A percentile compares a stretch with the other conserved stretches of the same genome.
Conservation (phyloP, 495 filamentous ascomycete genomes). For the Umbilicaria muhlenbergii region DNA sequence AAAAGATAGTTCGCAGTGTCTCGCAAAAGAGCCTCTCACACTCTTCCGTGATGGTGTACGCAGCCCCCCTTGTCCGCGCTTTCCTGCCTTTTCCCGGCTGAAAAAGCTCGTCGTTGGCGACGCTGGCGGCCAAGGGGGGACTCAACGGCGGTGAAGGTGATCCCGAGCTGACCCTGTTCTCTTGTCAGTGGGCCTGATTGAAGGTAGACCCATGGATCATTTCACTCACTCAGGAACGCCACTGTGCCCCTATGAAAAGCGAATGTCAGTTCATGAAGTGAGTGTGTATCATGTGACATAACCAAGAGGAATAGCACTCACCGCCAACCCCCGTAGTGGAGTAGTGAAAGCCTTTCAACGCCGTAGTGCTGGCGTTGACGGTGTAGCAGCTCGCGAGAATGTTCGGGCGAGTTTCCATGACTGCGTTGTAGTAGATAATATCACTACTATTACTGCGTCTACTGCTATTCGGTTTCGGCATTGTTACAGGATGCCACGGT, state of each 20-base stretch:
- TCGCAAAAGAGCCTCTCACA: conserved; percentile 99
- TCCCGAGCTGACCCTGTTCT: conserved; percentile 53
- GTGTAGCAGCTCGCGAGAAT: conserved; percentile 79
- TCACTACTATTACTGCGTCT: conserved; percentile 59
- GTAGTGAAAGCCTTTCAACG: conserved; percentile 79
- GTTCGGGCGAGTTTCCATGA: conserved; percentile 38
- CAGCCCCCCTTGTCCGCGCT: conserved; percentile 68
- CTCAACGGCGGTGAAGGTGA: conserved; percentile 61
- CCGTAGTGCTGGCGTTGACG: conserved; percentile 34
- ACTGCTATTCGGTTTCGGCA: conserved; percentile 31
- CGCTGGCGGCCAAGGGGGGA: conserved; percentile 62
- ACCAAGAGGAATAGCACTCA: conserved; percentile 19
- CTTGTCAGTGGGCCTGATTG: too few species aligned
- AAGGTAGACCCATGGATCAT: too few species aligned
- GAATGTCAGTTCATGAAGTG: conserved; percentile 3
- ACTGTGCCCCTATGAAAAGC: conserved; percentile 56
- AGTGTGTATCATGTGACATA: conserved; percentile 3
- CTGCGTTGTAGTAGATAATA: conserved; percentile 36
- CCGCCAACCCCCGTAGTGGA: conserved; percentile 74
- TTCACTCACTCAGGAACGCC: conserved; percentile 62
- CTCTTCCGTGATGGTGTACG: conserved; percentile 92
- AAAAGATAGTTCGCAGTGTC: conserved; percentile 78
- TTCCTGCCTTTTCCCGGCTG: conserved; percentile 21
- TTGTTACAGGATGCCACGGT: conserved; percentile 23
- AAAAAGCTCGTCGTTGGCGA: conserved; percentile 42